Evolutionary conservation across 805 yeast species (phyloP), one percentile per base, ranked within the genome.

Genomic region (Candida hispaniensis): DNA sequence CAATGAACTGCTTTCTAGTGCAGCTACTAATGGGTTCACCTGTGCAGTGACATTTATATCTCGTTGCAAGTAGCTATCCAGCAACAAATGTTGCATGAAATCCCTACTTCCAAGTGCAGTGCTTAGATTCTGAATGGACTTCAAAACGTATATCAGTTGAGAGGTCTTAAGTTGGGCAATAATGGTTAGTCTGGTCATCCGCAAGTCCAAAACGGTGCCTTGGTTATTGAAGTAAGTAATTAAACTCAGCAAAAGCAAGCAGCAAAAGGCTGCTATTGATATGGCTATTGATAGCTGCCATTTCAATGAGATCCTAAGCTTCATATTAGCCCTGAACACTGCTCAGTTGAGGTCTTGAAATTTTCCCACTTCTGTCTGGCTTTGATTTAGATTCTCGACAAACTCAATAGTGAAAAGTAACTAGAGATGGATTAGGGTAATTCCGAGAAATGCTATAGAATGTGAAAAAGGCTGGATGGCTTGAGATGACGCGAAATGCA

Each of bases 161-260:
- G 85, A 70, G 1, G 85, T 71, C 52, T 81, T 81, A 39, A 83
- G 60, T 51, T 80, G 82, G 3, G 94, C 79, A 14, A 82, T 79
- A 23, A 80, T 81, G 44, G 68, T 71, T 14, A 83, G 59, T 41
- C 83, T 65, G 42, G 80, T 82, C 2, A 75, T 68, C 50, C 88
- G 62, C 30, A 79, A 56, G 30, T 66, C 57, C 24, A 72, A 64
- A 41, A 75, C 69, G 41, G 71, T 75, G 3, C 60, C 51, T 4
- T 81, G 70, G 53, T 79, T 81, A 54, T 80, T 80, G 3, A 78
- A 69, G 26, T 43, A 49, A 47, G 47, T 21, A 14, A 20, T 39
- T 34, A 34, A 26, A 26, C 30, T 21, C 21, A 20, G 14, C 24
- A 25, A 18, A 7, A 18, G 21, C 8, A 28, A 20, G 9, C 38